phyloP scores from a whole-genome alignment of 2,329 filamentous ascomycete genomes.

The Pseudogymnoascus destructans region DNA sequence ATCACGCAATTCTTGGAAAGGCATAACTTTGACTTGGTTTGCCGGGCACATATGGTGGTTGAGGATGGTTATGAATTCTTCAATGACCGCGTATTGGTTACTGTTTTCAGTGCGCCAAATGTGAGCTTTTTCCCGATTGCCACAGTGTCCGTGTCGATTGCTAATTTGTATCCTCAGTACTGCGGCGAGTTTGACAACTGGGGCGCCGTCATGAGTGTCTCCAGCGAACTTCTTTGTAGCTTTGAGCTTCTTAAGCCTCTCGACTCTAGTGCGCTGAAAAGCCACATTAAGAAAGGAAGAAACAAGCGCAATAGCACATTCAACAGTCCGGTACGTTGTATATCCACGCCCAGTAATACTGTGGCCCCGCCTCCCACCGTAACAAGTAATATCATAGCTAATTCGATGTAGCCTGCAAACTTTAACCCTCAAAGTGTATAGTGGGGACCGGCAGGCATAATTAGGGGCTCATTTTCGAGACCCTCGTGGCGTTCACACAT shows the following conservation, averaged over 20 bases:
- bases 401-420: conserved; percentile 12
- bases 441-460: neutral
- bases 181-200: conserved; percentile 99
- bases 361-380: neutral
- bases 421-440: conserved; percentile 13
- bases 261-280: conserved; percentile 92
- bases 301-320: conserved; percentile 91
- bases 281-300: conserved; percentile 94
- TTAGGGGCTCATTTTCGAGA: neutral
- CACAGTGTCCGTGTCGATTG: neutral
- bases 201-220: conserved; percentile 98
- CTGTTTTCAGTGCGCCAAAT: conserved; percentile 94
- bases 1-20: conserved; percentile 90
- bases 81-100: conserved; percentile 85
- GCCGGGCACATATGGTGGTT: conserved; percentile 96
- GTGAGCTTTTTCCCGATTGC: conserved; percentile 46
- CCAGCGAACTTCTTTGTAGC: conserved; percentile 81
- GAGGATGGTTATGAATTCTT: conserved; percentile 99
- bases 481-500: neutral
- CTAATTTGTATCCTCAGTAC: conserved; percentile 43
- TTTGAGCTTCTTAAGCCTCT: conserved; percentile 95
- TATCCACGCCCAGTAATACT: neutral
- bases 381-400: neutral
- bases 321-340: conserved; percentile 54
- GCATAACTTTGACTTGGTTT: conserved; percentile 95